Evolutionary conservation across 345 rosid genomes (phyloP).

Genomic region (Eucalyptus erythrocorys): DNA sequence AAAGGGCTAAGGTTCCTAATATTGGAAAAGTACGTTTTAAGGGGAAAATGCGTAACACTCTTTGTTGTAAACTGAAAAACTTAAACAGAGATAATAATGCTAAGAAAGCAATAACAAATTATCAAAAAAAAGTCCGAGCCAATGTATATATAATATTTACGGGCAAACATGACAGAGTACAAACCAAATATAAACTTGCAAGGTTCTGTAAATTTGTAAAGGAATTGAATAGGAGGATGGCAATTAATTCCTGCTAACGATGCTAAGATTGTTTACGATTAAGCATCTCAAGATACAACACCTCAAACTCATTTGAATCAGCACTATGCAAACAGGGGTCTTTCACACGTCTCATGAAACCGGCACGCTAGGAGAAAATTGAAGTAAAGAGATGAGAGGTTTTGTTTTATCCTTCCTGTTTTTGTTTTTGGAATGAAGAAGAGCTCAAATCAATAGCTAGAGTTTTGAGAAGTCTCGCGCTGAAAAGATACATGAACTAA

Average conservation of each 20-base stretch:
- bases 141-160: background rate
- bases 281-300: background rate
- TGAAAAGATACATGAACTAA: background rate
- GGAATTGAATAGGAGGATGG: too few relatives aligned
- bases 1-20: background rate
- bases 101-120: background rate
- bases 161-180: background rate
- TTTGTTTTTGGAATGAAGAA: background rate
- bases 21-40: too few relatives aligned
- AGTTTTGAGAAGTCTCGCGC: too few relatives aligned
- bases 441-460: too few relatives aligned
- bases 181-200: background rate
- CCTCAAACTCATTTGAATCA: too few relatives aligned
- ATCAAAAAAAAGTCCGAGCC: background rate
- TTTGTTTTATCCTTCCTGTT: too few relatives aligned
- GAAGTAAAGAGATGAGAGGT: background rate
- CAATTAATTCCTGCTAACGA: fast-evolving
- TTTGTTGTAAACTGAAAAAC: too few relatives aligned
- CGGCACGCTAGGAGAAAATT: background rate
- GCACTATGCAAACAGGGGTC: fast-evolving
- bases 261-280: too few relatives aligned
- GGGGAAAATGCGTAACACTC: background rate
- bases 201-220: too few relatives aligned
- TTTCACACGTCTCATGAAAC: background rate
- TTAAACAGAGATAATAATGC: background rate